Conservation (phyloP, 202 grass and related monocot species). For the Eragrostis tef region DNA sequence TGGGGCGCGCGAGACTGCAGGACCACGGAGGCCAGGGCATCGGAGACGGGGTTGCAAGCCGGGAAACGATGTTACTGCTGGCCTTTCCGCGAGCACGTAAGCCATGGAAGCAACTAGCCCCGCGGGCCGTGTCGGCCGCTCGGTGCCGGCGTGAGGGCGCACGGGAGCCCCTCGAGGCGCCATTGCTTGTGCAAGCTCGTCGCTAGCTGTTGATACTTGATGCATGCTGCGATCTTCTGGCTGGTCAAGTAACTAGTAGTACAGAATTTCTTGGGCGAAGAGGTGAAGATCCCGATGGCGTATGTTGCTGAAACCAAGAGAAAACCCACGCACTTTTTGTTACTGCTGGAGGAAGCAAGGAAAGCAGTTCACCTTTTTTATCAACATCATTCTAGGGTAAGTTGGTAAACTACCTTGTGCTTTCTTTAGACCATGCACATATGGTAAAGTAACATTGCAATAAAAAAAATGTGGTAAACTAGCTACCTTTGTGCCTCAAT, state of each 20-base stretch:
- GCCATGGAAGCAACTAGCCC: constrained; percentile 47
- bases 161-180: constrained; percentile 28
- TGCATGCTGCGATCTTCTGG: neutral
- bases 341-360: constrained; percentile 53
- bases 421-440: neutral
- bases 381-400: neutral
- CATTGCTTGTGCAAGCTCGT: constrained; percentile 30
- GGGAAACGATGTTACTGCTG: constrained; percentile 47
- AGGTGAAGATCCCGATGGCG: constrained; percentile 49
- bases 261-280: constrained; percentile 40
- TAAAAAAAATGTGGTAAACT: too few species aligned
- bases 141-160: neutral
- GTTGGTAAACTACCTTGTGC: neutral
- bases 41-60: constrained; percentile 27
- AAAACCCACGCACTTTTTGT: constrained; percentile 42
- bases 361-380: constrained; percentile 9
- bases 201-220: constrained; percentile 35
- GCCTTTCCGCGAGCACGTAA: constrained; percentile 47
- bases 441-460: too few species aligned
- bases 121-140: constrained; percentile 48
- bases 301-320: constrained; percentile 44
- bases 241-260: constrained; percentile 11
- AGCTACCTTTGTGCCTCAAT: too few species aligned
- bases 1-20: too few species aligned
- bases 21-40: constrained; percentile 27